These are phyloP conservation scores for Pseudogymnoascus sp. DNA, from an alignment of 2,329 filamentous ascomycete species.

Conservation along the genomic window DNA sequence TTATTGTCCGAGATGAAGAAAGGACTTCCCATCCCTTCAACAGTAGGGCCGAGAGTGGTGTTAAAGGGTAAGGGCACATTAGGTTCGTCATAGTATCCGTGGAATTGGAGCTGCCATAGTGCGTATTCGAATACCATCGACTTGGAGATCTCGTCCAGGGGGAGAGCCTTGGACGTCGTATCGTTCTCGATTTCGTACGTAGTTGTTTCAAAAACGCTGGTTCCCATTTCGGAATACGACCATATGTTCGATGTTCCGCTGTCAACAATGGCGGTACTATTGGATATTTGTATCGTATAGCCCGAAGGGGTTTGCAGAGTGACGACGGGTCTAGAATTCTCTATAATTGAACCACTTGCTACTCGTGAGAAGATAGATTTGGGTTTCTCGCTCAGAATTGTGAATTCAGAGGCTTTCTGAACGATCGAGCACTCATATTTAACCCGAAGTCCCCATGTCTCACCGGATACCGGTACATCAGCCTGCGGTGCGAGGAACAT, in stretches of 20 bases:
- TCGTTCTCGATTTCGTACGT: not conserved
- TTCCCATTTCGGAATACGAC: not conserved
- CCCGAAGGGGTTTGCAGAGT: not conserved
- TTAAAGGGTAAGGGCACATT: not conserved
- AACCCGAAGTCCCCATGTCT: slow-evolving; percentile 1
- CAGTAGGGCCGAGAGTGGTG: not conserved
- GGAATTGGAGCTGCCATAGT: not conserved
- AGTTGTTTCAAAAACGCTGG: not conserved
- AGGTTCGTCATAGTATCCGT: not conserved
- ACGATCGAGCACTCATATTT: slow-evolving; percentile 5
- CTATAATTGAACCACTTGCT: not conserved
- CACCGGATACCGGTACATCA: not conserved
- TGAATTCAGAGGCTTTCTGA: not conserved
- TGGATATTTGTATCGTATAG: not conserved
- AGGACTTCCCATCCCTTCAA: not conserved
- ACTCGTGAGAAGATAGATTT: not conserved
- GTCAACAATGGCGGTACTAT: not conserved
- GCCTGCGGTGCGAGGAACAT: slow-evolving; percentile 8
- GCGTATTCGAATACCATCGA: not conserved
- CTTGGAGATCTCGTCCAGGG: not conserved
- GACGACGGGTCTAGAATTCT: not conserved
- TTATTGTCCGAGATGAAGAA: not conserved
- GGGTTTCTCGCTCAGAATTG: not conserved
- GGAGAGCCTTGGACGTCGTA: not conserved
- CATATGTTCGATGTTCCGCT: not conserved